Evolutionary conservation across 2,329 filamentous ascomycete genomes (phyloP), one percentile per base, ranked within the genome.

Genomic region (Mariannaea sp.): DNA sequence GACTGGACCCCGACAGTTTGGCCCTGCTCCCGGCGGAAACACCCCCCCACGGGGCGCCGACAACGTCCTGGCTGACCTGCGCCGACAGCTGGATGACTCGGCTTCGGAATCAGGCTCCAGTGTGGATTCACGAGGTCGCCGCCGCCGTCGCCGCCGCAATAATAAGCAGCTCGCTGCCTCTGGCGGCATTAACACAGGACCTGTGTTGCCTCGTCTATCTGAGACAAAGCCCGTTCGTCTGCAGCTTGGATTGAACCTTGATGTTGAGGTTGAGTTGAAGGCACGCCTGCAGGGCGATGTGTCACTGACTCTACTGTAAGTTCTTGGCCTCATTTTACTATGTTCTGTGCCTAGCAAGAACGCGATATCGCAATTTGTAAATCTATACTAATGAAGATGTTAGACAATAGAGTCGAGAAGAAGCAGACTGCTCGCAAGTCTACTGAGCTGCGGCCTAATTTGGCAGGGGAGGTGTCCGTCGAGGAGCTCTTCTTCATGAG

Each of bases 401-500:
- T 13, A 60, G 58, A 41, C 53, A 56, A 58, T 60, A 60, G 58
- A 56, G 53, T 56, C 7, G 58, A 60, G 40, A 60, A 58, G 53
- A 60, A 58, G 32, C 24, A 52, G 43, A 54, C 49, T 20, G 33
- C 47, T 38, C 58, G 58, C 29, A 14, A 48, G 40, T 60, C 58
- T 27, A 58, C 46, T 13, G 52, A 59, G 27, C 46, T 59, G 24
- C 57, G 32, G 30, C 57, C 58, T 17, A 56, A 55, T 42, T 20
- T 41, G 43, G 26, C 30, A 7, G 56, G 56, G 38, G 58, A 58
- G 46, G 58, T 60, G 27, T 39, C 17, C 29, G 58, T 46, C 10
- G 58, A 60, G 39, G 58, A 60, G 44, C 47, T 60, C 42, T 60
- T 60, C 56, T 60, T 60, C 42, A 53, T 60, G 55, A 53, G 58